Base-by-base conservation (phyloP, 2,329 filamentous ascomycete genomes). In the Daldinia sp. region DNA sequence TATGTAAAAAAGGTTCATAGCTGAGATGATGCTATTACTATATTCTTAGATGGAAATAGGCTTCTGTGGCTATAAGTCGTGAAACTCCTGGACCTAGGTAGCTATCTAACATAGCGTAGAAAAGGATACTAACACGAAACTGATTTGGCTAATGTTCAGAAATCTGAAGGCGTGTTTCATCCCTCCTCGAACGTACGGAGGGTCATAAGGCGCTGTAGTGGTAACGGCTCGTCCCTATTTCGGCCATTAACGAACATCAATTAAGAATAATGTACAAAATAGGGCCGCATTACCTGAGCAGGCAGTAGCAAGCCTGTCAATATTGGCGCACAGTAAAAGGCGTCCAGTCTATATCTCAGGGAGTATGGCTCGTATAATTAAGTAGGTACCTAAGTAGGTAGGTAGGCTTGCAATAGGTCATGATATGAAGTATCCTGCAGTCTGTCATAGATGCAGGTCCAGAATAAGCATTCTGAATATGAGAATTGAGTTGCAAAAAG, bases 181-280 rank as follows among this genome's bases (percentile, higher is more conserved):
- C 35, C 48, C 61, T 62, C 54, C 53, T 66, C 57, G 46, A 56
- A 61, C 44, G 44, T 60, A 37, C 28, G 55, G 60, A 37, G 39
- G 37, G 35, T 39, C 61, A 63, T 65, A 65, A 55, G 51, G 46
- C 23, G n/a, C 53, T 54, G 60, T 33, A 46, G 57, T 56, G 57
- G 55, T 58, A 12, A 58, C 69, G 60, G 69, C 65, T 71, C 69
- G 72, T 72, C 59, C 64, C 64, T 73, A 70, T 74, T 68, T 73
- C 68, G 73, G 73, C 61, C 59, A 60, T 72, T 70, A 70, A 67
- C 56, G 64, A 48, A 58, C 13, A 46, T 69, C 46, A 46, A 65
- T 56, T 70, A 72, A 67, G 67, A 61, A 41, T 9, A 23, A n/a
- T 42, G 39, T 18, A 64, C 30, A 20, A 42, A 57, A 42, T 39